A percentile compares a stretch with the other conserved stretches of the same genome.
phyloP scores from a whole-genome alignment of 164 flowering plant species.

The Chimonanthus praecox region DNA sequence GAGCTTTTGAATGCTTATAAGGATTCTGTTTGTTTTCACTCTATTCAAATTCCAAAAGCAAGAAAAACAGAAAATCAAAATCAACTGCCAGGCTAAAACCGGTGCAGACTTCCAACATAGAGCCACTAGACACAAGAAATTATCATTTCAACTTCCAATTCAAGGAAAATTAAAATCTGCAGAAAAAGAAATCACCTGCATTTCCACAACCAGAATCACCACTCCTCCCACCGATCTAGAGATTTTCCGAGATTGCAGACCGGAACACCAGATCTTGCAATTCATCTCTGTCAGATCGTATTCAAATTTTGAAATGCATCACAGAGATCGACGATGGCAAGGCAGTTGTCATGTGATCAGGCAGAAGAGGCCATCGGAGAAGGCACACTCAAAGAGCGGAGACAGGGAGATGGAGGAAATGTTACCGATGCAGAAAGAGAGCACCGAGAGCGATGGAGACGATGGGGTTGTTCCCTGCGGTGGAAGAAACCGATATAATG shows the following conservation, averaged over 20 bases:
- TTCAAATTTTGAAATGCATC: background rate
- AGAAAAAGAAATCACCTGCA: background rate
- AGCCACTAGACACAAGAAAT: background rate
- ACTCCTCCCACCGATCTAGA: background rate
- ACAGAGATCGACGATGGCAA: background rate
- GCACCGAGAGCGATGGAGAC: too few relatives aligned
- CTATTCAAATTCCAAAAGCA: background rate
- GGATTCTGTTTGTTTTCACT: background rate
- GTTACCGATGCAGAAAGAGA: too few relatives aligned
- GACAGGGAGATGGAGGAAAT: too few relatives aligned
- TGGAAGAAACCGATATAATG: too few relatives aligned
- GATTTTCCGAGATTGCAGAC: background rate
- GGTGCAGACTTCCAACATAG: background rate
- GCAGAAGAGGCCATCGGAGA: too few relatives aligned
- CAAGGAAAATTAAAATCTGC: background rate
- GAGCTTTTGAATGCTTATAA: too few relatives aligned
- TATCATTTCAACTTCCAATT: background rate
- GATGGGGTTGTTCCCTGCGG: too few relatives aligned
- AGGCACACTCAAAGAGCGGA: too few relatives aligned
- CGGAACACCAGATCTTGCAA: background rate
- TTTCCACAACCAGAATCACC: background rate
- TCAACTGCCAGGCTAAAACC: background rate
- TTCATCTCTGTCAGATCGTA: background rate
- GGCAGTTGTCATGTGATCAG: too few relatives aligned
- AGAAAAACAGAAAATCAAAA: background rate